phyloP scores from a whole-genome alignment of 2,329 filamentous ascomycete genomes.

The Diaporthe batatas region DNA sequence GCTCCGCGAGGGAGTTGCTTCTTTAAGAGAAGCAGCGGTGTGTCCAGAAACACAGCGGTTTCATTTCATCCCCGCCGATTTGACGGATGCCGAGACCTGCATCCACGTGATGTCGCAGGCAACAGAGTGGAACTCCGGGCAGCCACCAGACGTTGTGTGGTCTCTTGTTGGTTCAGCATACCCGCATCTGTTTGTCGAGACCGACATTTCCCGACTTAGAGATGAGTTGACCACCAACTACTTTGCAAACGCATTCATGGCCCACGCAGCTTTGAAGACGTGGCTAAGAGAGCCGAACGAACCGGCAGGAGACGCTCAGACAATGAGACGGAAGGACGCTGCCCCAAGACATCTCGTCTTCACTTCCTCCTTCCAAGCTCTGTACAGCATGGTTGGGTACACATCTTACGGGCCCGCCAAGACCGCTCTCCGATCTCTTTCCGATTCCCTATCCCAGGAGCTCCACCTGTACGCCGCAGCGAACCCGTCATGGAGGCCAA shows the following conservation, averaged over 20 bases:
- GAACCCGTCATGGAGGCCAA: constrained; percentile 45
- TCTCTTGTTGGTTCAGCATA: constrained; percentile 73
- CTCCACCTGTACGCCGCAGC: constrained; percentile 53
- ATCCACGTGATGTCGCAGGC: not conserved
- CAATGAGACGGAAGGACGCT: not conserved
- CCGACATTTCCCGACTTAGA: constrained; percentile 50
- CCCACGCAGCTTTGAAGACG: constrained; percentile 50
- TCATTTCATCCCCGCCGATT: not conserved
- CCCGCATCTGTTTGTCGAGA: constrained; percentile 56
- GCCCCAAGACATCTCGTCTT: constrained; percentile 75
- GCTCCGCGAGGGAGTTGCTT: not conserved
- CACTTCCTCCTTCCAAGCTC: constrained; percentile 73
- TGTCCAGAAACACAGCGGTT: not conserved
- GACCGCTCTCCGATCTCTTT: constrained; percentile 74
- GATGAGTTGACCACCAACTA: constrained; percentile 57
- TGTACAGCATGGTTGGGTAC: constrained; percentile 75
- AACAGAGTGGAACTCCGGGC: not conserved
- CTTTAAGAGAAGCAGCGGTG: not conserved
- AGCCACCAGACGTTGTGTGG: constrained; percentile 3
- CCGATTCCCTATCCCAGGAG: constrained; percentile 75
- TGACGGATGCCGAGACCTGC: not conserved
- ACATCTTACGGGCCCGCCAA: constrained; percentile 75
- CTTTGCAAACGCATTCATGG: constrained; percentile 55
- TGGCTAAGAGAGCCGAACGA: constrained; percentile 46
- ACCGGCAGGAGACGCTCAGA: not conserved